Percentiles rank a stretch among this genome's conserved stretches.
These are phyloP conservation scores for Cucurbita maxima DNA, from an alignment of 306 rosid species.

Conservation along the genomic window DNA sequence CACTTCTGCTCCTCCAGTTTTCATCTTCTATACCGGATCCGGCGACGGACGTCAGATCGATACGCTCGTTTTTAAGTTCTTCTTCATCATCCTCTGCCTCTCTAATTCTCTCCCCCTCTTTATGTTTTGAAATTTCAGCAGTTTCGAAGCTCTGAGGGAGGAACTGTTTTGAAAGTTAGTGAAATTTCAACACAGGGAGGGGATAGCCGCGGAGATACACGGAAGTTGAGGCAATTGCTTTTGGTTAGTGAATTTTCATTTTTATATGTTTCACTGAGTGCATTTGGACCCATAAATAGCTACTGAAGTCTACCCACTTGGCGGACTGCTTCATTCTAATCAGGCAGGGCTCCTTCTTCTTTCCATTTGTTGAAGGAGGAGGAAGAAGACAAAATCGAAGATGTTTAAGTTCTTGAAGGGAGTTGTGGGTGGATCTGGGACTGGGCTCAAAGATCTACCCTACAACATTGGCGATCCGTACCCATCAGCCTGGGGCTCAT, in stretches of 20 bases:
- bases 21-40: background rate
- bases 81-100: background rate
- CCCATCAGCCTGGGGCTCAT: slow-evolving; percentile 89
- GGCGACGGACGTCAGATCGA: background rate
- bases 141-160: background rate
- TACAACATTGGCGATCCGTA: slow-evolving; percentile 80
- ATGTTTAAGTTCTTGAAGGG: slow-evolving; percentile 83
- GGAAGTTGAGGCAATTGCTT: background rate
- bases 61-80: background rate
- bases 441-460: slow-evolving; percentile 83
- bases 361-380: slow-evolving; percentile 3
- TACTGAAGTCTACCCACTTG: background rate
- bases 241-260: background rate
- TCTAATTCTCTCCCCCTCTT: background rate
- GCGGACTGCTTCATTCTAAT: background rate
- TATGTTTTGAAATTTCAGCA: background rate
- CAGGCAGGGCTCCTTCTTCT: background rate
- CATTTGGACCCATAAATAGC: background rate
- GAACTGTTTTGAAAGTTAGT: background rate
- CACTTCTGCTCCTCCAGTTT: background rate
- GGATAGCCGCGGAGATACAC: background rate
- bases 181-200: background rate
- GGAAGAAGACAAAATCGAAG: background rate
- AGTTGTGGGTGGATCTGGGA: slow-evolving; percentile 92
- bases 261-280: background rate